Evolutionary conservation across 129 eudicot genomes (phyloP), one percentile per base, ranked within the genome.

Genomic region (Saposhnikovia divaricata): DNA sequence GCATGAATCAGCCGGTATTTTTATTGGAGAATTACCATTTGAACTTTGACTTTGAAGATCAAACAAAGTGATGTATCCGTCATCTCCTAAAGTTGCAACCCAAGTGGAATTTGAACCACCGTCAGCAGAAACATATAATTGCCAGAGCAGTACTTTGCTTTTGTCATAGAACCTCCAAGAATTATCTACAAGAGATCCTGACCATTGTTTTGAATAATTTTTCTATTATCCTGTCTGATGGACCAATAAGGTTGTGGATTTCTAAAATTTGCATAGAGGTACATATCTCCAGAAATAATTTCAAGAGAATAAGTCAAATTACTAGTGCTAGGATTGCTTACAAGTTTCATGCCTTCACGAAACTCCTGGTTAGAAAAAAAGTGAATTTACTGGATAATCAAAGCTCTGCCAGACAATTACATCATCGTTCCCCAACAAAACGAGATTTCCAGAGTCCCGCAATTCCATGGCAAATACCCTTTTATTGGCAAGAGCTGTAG

Each of bases 191-290:
- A 94, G 84, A 65, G 80, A 71, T 9, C 81, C 59, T 89, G 86
- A 2, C 92, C 92, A 55, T 42, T 77, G 55, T 82, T 82, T 59
- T 94, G 82, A 70, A 90, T 86, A 40, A 85, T 87, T 84, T 48
- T 88, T 40, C 98, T 85, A 59, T 59, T 79, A 47, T 94, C 97
- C 31, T 82, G 84, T 3, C 81, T 80, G 87, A 89, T 74, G n/a
- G 98, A 88, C 96, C 97, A 94, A 78, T 91, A 94, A 55, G 92
- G 91, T 63, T 94, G 98, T 2, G 92, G 88, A 10, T 85, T 85
- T 16, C 39, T 47, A 66, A 81, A 94, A 25, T 78, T 87, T 2
- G 88, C 97, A 39, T 82, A 91, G 48, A 94, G 89, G 77, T 83
- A 53, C 86, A 87, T 47, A 81, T 94, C 93, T 27, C 89, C 88